A percentile compares a stretch with the other conserved stretches of the same genome.
Evolutionary conservation across 768 basidiomycete genomes (phyloP).

Genomic region (Cyclocybe aegerita): DNA sequence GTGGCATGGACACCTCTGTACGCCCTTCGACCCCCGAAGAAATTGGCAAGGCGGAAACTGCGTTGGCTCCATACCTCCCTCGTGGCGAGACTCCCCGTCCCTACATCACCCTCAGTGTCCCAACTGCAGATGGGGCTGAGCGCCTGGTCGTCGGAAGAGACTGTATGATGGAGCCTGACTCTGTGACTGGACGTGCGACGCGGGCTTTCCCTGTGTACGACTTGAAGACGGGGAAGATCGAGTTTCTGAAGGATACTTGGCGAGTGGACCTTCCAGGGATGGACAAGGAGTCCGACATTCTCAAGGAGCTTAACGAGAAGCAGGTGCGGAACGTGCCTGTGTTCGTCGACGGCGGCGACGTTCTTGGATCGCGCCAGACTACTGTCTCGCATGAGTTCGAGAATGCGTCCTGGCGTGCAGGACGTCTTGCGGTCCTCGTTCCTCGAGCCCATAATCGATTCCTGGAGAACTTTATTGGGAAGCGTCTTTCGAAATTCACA

Average conservation of each 20-base stretch:
- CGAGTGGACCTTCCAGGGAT: conserved; percentile 5
- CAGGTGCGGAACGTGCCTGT: conserved; percentile 18
- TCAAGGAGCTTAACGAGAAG: conserved; percentile 11
- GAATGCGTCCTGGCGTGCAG: neutral
- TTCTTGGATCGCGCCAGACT: neutral
- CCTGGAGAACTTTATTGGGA: too few species aligned
- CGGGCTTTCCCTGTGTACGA: conserved; percentile 16
- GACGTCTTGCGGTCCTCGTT: neutral
- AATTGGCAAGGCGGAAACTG: too few species aligned
- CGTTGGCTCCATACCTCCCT: too few species aligned
- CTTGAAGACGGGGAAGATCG: conserved; percentile 4
- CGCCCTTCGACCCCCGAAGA: too few species aligned
- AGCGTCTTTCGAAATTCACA: too few species aligned
- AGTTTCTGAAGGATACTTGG: conserved; percentile 33
- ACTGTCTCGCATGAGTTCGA: neutral
- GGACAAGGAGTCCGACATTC: conserved; percentile 19
- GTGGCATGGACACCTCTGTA: too few species aligned
- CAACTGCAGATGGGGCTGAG: too few species aligned
- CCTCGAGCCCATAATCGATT: too few species aligned
- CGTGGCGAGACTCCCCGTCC: too few species aligned
- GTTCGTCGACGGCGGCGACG: conserved; percentile 3
- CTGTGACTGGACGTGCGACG: conserved; percentile 17
- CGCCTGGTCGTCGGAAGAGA: too few species aligned
- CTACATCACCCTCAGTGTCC: too few species aligned
- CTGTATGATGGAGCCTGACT: neutral